Evolutionary conservation across 1,284 basidiomycete genomes (phyloP).

Genomic region (Tylopilus sp.): DNA sequence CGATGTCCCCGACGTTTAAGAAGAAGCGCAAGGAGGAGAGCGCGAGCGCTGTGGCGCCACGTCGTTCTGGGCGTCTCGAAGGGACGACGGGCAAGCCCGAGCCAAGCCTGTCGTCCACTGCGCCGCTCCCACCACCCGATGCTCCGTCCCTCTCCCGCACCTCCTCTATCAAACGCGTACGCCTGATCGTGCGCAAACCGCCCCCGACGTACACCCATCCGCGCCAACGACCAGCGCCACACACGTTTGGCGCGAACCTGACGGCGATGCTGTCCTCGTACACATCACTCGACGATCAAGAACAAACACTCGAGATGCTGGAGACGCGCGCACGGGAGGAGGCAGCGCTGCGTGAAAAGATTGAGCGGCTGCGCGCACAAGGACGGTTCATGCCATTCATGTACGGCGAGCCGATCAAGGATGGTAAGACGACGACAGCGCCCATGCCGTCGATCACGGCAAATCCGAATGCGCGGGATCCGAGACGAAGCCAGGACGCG

Average conservation of each 20-base stretch:
- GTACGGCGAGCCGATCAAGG: conserved; percentile 36
- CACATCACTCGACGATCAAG: conserved; percentile 59
- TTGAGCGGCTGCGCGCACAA: conserved; percentile 57
- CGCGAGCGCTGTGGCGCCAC: conserved; percentile 12
- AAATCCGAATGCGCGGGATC: conserved; percentile 33
- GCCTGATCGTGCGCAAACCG: conserved; percentile 75
- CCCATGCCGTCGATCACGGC: conserved; percentile 19
- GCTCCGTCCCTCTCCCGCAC: conserved; percentile 19
- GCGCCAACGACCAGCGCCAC: conserved; percentile 67
- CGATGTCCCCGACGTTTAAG: conserved; percentile 28
- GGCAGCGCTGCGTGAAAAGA: conserved; percentile 63
- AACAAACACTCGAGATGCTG: conserved; percentile 56
- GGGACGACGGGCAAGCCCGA: conserved; percentile 28
- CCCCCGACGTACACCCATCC: conserved; percentile 73
- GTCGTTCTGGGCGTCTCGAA: conserved; percentile 39
- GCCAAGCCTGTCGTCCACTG: neutral
- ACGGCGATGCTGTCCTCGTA: conserved; percentile 71
- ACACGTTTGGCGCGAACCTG: conserved; percentile 67
- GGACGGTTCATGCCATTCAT: conserved; percentile 46
- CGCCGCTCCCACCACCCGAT: neutral
- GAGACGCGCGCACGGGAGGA: conserved; percentile 60
- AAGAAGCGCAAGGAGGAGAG: conserved; percentile 35
- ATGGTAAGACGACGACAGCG: conserved; percentile 13
- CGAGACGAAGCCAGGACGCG: conserved; percentile 53
- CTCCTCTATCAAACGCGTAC: conserved; percentile 67